Conservation (phyloP, 257 asterid genomes). For the Solanum phureja region DNA sequence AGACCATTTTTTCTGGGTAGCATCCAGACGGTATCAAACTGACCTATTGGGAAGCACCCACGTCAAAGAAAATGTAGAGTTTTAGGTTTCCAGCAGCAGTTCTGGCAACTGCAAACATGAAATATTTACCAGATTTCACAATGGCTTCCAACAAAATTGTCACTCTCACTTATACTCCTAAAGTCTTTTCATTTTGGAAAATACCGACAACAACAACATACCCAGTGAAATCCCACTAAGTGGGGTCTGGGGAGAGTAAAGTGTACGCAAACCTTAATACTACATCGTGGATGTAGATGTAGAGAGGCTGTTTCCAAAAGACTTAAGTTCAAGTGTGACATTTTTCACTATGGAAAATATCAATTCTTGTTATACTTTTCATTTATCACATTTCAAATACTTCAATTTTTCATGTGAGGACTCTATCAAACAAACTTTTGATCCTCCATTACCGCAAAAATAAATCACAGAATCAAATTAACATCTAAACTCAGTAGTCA, state of each 20-base stretch:
- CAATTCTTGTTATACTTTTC: not conserved
- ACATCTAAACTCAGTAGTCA: not conserved
- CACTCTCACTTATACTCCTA: not conserved
- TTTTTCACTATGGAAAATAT: not conserved
- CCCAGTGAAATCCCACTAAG: not conserved
- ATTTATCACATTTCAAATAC: not conserved
- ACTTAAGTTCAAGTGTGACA: not conserved
- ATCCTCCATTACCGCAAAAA: not conserved
- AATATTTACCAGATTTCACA: not conserved
- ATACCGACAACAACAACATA: not conserved
- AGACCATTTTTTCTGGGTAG: not conserved
- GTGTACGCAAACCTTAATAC: not conserved
- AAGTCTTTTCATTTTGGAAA: not conserved
- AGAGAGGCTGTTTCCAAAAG: not conserved
- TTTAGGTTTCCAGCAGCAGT: not conserved
- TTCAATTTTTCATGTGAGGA: not conserved
- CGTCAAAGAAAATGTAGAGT: not conserved
- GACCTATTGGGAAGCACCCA: not conserved
- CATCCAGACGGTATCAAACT: not conserved
- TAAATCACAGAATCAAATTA: not conserved
- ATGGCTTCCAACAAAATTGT: not conserved
- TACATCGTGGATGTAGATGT: too few species aligned
- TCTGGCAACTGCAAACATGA: not conserved
- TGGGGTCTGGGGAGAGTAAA: not conserved
- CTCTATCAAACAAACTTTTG: not conserved